Evolutionary conservation across 768 basidiomycete species (phyloP), one percentile per base, ranked within the genome.

Genomic region (Favolaschia claudopus): DNA sequence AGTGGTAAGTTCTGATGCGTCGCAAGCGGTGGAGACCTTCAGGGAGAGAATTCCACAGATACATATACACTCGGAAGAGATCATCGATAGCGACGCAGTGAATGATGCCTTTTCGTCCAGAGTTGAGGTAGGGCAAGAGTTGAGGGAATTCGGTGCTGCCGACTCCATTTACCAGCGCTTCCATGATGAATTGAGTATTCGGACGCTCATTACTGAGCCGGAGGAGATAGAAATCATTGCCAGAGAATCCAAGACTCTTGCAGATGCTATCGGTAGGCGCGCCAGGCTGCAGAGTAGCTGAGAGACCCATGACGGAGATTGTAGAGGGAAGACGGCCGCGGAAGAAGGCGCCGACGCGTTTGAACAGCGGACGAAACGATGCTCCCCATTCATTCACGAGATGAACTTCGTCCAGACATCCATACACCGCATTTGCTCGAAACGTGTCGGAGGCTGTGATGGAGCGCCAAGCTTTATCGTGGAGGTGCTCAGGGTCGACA

Each of bases 401-500:
- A 29, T 69, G 67, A 24, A 32, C 46, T 17, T 56, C 55, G 38
- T 56, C 55, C 0, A n/a, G 8, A 20, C 64, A 67, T 4, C 55
- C 47, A 36, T 58, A 69, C n/a, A 60, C 17, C 33, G 67, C 33
- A 28, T 69, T 69, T 0, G 48, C n/a, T 0, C 64, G 62, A 40
- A 59, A 67, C 5, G 28, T 49, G 27, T 22, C 40, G 42, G 19
- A 29, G 2, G 42, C 36, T 3, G 52, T 37, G 8, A 65, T 63
- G 28, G 63, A 46, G 6, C 67, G 40, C 52, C 67, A 64, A 28
- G 62, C 60, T 39, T 49, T 64, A 31, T 54, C 50, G 3, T 36
- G 44, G 2, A 69, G 60, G 33, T 69, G 65, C 55, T 69, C 65
- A 3, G 67, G 65, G 31, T 69, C 67, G 15, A 69, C 56, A 34